phyloP scores from a whole-genome alignment of 2,329 filamentous ascomycete genomes.

The Venturia asperata region DNA sequence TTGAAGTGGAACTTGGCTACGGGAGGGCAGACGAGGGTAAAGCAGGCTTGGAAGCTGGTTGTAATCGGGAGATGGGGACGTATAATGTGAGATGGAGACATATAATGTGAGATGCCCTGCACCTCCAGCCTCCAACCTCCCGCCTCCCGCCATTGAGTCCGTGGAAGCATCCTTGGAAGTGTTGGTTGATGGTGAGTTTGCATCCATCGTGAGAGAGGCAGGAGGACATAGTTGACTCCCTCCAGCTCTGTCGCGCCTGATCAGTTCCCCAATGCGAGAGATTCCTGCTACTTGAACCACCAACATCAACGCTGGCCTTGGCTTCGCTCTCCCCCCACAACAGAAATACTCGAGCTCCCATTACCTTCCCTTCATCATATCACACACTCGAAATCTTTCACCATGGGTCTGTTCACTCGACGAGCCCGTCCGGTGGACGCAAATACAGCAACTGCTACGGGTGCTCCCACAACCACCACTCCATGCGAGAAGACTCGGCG shows the following conservation, averaged over 20 bases:
- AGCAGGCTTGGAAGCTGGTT: background rate
- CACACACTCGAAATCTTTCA: background rate
- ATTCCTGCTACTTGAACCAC: background rate
- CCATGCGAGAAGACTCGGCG: constrained; percentile 9
- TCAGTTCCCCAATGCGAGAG: background rate
- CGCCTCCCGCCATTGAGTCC: background rate
- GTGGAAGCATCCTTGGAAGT: background rate
- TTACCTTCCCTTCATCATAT: background rate
- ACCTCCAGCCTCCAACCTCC: background rate
- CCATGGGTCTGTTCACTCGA: constrained; percentile 17
- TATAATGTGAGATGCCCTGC: background rate
- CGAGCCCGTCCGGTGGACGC: constrained; percentile 8
- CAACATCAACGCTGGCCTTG: background rate
- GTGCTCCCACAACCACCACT: background rate
- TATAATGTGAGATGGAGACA: too few species aligned
- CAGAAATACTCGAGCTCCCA: background rate
- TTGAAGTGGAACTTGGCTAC: background rate
- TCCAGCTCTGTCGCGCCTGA: background rate
- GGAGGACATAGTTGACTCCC: background rate
- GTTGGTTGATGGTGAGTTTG: background rate
- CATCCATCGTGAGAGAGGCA: background rate
- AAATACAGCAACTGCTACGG: constrained; percentile 15
- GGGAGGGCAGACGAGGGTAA: background rate
- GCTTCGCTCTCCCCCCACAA: background rate
- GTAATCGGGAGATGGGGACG: background rate